A percentile compares a stretch with the other conserved stretches of the same genome.
phyloP scores from a whole-genome alignment of 495 filamentous ascomycete species.

The Durotheca rogersii region DNA sequence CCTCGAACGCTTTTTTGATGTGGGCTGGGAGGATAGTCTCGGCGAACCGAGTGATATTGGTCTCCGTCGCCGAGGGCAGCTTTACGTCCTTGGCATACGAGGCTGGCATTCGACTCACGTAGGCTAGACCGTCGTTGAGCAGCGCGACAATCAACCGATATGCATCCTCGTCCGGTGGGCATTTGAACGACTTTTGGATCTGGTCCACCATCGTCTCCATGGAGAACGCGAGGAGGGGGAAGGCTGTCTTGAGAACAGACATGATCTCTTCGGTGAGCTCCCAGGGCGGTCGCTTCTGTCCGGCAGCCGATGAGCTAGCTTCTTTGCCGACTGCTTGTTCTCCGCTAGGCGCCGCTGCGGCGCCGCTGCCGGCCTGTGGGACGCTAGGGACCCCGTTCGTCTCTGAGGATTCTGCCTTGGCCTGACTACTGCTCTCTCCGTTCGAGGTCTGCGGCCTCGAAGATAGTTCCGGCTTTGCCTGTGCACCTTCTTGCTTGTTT shows the following conservation, averaged over 20 bases:
- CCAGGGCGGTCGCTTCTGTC: constrained; percentile 80
- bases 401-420: constrained; percentile 46
- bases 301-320: constrained; percentile 40
- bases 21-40: constrained; percentile 93
- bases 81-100: constrained; percentile 90
- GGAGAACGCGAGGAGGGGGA: constrained; percentile 90
- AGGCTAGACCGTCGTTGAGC: constrained; percentile 87
- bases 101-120: constrained; percentile 80
- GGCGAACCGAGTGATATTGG: constrained; percentile 93
- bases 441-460: constrained; percentile 53
- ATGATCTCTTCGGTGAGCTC: constrained; percentile 95
- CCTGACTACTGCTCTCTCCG: constrained; percentile 40
- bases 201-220: constrained; percentile 99
- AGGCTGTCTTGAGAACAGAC: constrained; percentile 89
- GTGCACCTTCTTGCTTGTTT: constrained; percentile 30
- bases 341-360: constrained; percentile 38
- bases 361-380: constrained; percentile 28
- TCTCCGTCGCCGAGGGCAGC: constrained; percentile 83
- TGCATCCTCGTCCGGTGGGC: constrained; percentile 95
- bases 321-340: constrained; percentile 33
- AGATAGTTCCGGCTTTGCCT: constrained; percentile 50
- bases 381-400: constrained; percentile 46
- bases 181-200: constrained; percentile 98
- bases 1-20: constrained; percentile 91
- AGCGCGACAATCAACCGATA: constrained; percentile 97